Evolutionary conservation across 495 filamentous ascomycete genomes (phyloP).

Genomic region (Coniosporium apollinis): DNA sequence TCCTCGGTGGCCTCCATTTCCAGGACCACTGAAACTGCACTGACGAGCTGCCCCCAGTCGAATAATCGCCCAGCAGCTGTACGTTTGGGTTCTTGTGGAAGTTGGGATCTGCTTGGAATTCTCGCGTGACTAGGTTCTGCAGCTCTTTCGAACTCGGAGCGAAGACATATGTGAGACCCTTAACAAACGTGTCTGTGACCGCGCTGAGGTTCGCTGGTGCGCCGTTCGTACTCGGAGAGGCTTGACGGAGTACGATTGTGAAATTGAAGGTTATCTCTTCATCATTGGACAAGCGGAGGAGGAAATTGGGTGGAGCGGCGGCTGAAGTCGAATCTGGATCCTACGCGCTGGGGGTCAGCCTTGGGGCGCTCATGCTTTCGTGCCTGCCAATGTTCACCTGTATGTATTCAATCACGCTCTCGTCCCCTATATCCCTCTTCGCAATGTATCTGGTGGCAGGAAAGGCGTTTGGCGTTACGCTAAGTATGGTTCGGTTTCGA

Average conservation of each 20-base stretch:
- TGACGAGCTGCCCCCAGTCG: constrained; percentile 60
- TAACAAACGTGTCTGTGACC: constrained; percentile 55
- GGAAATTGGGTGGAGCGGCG: constrained; percentile 47
- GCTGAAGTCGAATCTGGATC: constrained; percentile 55
- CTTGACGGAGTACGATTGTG: constrained; percentile 71
- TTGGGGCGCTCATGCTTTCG: no score
- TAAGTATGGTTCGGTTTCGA: constrained; percentile 53
- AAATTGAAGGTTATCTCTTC: constrained; percentile 87
- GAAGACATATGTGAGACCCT: constrained; percentile 81
- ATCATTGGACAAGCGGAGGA: constrained; percentile 74
- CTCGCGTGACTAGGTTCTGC: constrained; percentile 81
- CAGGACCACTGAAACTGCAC: constrained; percentile 91
- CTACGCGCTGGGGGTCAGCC: no score
- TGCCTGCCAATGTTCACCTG: no score
- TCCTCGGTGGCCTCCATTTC: constrained; percentile 88
- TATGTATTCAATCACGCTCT: constrained; percentile 68
- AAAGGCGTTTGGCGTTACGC: constrained; percentile 73
- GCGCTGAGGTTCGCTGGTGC: constrained; percentile 31
- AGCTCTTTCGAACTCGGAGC: constrained; percentile 72
- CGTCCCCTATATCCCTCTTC: constrained; percentile 57
- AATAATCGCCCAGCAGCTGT: constrained; percentile 73
- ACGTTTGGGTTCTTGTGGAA: constrained; percentile 95
- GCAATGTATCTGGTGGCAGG: constrained; percentile 68
- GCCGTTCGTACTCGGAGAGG: constrained; percentile 29
- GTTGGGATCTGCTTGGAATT: constrained; percentile 95